These are phyloP conservation scores for Aspergillus nanangensis DNA, from an alignment of 495 filamentous ascomycete species.

Conservation along the genomic window DNA sequence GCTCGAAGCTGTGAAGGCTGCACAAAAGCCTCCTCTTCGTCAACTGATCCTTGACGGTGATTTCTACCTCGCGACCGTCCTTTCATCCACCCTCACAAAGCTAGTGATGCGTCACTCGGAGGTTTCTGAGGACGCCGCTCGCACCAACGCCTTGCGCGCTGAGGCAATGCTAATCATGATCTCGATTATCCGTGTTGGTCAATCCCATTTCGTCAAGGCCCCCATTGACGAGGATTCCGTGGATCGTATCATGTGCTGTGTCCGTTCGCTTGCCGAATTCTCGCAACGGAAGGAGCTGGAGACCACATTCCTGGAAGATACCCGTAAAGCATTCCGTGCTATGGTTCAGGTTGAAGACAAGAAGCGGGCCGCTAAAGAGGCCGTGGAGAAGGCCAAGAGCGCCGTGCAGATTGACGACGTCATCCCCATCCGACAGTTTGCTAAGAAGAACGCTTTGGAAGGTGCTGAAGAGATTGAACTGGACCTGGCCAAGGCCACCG, in stretches of 20 bases:
- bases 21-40: slow-evolving; percentile 91
- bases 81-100: slow-evolving; percentile 93
- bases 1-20: slow-evolving; percentile 93
- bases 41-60: slow-evolving; percentile 96
- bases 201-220: slow-evolving; percentile 95
- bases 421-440: slow-evolving; percentile 84
- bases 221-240: slow-evolving; percentile 97
- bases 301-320: slow-evolving; percentile 91
- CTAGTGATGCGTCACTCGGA: slow-evolving; percentile 97
- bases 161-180: slow-evolving; percentile 99
- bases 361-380: slow-evolving; percentile 89
- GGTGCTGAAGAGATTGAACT: slow-evolving; percentile 80
- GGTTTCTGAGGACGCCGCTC: slow-evolving; percentile 78
- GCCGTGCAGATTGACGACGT: slow-evolving; percentile 96
- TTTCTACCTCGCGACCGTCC: slow-evolving; percentile 92
- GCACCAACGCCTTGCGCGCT: slow-evolving; percentile 90
- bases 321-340: slow-evolving; percentile 91
- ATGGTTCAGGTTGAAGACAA: slow-evolving; percentile 98
- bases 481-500: slow-evolving; percentile 91
- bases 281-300: slow-evolving; percentile 84
- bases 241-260: slow-evolving; percentile 94
- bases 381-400: slow-evolving; percentile 85
- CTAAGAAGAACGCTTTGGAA: slow-evolving; percentile 85
- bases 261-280: slow-evolving; percentile 90
- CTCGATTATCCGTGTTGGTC: slow-evolving; percentile 93